Evolutionary conservation across 371 early-diverging fungal species (phyloP).

Genomic region (Synchytrium microbalum): DNA sequence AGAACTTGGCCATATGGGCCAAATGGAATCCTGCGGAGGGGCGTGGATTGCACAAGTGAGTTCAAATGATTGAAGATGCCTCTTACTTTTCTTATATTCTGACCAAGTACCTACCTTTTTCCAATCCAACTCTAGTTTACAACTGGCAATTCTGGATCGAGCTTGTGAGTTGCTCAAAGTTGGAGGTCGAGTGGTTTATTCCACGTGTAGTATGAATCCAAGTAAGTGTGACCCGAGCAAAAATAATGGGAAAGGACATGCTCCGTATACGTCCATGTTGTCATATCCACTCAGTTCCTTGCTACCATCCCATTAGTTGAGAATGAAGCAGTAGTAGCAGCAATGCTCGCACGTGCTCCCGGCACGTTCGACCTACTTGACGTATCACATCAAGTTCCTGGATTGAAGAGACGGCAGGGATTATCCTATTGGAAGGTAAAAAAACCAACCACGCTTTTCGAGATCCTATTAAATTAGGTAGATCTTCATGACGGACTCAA

Average conservation of each 20-base stretch:
- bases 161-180: slow-evolving; percentile 82
- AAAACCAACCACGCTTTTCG: neutral
- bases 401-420: slow-evolving; percentile 72
- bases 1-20: slow-evolving; percentile 87
- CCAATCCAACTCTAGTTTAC: slow-evolving; percentile 47
- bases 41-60: slow-evolving; percentile 70
- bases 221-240: neutral
- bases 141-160: slow-evolving; percentile 81
- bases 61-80: neutral
- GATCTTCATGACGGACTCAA: too few relatives aligned
- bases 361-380: slow-evolving; percentile 69
- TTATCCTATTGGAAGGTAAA: slow-evolving; percentile 78
- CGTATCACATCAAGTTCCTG: slow-evolving; percentile 64
- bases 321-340: slow-evolving; percentile 93
- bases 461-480: too few relatives aligned
- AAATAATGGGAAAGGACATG: neutral
- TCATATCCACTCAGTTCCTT: slow-evolving; percentile 5
- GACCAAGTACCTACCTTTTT: neutral
- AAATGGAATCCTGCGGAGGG: slow-evolving; percentile 75
- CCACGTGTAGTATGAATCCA: slow-evolving; percentile 99
- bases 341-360: slow-evolving; percentile 57
- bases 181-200: slow-evolving; percentile 96
- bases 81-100: neutral
- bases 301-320: slow-evolving; percentile 48
- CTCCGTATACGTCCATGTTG: slow-evolving; percentile 20